Evolutionary conservation across 805 yeast species (phyloP).

Genomic region (Lipomyces chichibuensis): DNA sequence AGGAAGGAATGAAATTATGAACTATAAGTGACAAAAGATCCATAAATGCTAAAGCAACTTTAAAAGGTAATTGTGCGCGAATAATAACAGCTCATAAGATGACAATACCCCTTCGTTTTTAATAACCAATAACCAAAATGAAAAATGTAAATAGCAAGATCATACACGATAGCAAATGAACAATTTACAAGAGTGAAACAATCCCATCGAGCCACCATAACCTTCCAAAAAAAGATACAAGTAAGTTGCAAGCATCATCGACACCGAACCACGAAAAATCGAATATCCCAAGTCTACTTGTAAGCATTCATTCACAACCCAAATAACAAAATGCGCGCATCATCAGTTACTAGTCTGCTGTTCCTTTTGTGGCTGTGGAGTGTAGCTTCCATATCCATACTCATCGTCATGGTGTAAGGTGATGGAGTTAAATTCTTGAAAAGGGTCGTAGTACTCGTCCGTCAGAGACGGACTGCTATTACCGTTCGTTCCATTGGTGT

Average conservation of each 20-base stretch:
- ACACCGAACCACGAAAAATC: neutral
- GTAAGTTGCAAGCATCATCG: neutral
- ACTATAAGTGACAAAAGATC: neutral
- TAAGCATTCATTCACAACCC: too few relatives aligned
- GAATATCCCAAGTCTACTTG: neutral
- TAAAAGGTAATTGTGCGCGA: neutral
- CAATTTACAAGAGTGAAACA: neutral
- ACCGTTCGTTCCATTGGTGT: conserved; percentile 8
- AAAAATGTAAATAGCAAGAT: neutral
- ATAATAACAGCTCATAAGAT: neutral
- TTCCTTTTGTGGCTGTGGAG: neutral
- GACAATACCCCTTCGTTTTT: neutral
- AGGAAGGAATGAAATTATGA: neutral
- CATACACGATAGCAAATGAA: neutral
- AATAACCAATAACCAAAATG: conserved; percentile 1
- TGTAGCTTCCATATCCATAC: conserved; percentile 37
- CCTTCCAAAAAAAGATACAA: neutral
- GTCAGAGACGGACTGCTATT: conserved; percentile 38
- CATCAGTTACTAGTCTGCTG: neutral
- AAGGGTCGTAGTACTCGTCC: conserved; percentile 65
- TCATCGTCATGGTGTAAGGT: conserved; percentile 76
- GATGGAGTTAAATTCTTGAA: conserved; percentile 81
- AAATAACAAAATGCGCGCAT: too few relatives aligned
- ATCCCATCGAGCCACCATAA: neutral
- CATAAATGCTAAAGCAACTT: neutral